These are phyloP conservation scores for Leccinum rimulosum DNA, from an alignment of 768 basidiomycete species.

Conservation along the genomic window DNA sequence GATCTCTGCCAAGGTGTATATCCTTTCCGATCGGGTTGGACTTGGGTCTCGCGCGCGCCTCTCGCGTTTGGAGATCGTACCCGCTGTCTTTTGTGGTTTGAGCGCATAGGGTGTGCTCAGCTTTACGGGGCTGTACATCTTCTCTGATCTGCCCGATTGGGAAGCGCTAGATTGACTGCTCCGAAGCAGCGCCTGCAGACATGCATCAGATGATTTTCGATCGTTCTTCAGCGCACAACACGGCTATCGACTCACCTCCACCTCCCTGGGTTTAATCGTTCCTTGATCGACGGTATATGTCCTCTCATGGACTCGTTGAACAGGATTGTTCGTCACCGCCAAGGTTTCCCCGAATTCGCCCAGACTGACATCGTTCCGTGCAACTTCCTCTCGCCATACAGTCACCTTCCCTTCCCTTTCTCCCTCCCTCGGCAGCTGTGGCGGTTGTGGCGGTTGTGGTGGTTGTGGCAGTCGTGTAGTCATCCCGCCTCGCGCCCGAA, in stretches of 20 bases:
- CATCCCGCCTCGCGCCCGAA: constrained; percentile 9
- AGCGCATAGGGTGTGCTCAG: constrained; percentile 11
- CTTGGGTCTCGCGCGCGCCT: constrained; percentile 22
- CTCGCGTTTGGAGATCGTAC: constrained; percentile 17
- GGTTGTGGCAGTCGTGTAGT: constrained; percentile 6
- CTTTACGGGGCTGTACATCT: constrained; percentile 20
- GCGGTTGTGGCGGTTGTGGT: constrained; percentile 4
- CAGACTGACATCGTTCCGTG: constrained; percentile 31
- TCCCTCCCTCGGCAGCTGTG: constrained; percentile 11
- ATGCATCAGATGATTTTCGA: background rate
- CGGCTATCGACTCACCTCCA: constrained; percentile 19
- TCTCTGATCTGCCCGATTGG: constrained; percentile 27
- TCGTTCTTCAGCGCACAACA: background rate
- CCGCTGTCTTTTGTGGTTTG: constrained; percentile 18
- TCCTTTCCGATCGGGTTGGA: constrained; percentile 33
- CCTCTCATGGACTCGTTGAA: constrained; percentile 13
- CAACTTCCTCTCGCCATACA: constrained; percentile 56
- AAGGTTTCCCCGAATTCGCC: constrained; percentile 24
- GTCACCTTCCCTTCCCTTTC: constrained; percentile 39
- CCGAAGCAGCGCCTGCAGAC: constrained; percentile 17
- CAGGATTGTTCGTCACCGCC: constrained; percentile 13
- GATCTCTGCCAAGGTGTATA: constrained; percentile 34
- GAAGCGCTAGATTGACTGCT: constrained; percentile 21
- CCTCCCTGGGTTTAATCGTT: constrained; percentile 17
- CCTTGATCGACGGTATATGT: constrained; percentile 11